A percentile compares a stretch with the other conserved stretches of the same genome.
These are phyloP conservation scores for Leccinum sublutescens DNA, from an alignment of 768 basidiomycete genomes.

Conservation along the genomic window DNA sequence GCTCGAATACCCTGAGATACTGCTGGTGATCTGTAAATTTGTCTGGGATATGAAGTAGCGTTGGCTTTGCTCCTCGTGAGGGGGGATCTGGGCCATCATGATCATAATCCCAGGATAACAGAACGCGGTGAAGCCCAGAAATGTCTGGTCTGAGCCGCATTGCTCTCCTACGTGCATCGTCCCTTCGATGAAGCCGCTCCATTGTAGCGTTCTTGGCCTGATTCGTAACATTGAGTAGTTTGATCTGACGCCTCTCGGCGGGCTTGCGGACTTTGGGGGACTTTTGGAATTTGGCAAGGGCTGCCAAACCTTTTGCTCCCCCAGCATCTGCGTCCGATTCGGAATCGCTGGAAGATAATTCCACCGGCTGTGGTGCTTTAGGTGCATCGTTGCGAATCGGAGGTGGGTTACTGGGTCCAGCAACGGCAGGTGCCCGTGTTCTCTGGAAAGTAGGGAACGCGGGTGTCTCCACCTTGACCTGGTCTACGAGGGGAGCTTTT, in stretches of 20 bases:
- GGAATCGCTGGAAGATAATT: constrained; percentile 42
- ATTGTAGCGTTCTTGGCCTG: constrained; percentile 42
- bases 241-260: constrained; percentile 59
- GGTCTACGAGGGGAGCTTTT: constrained; percentile 19
- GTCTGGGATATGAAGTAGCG: constrained; percentile 53
- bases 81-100: constrained; percentile 65
- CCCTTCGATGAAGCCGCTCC: constrained; percentile 52
- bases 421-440: constrained; percentile 23
- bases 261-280: constrained; percentile 59
- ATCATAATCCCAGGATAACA: constrained; percentile 87
- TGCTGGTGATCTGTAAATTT: constrained; percentile 61
- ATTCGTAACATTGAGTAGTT: constrained; percentile 55
- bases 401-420: constrained; percentile 35
- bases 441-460: constrained; percentile 46
- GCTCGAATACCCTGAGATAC: constrained; percentile 77
- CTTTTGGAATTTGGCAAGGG: constrained; percentile 58
- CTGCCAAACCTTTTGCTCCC: constrained; percentile 45
- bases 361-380: constrained; percentile 8
- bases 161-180: constrained; percentile 58
- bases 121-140: constrained; percentile 66
- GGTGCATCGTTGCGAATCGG: constrained; percentile 12
- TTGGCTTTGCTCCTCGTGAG: constrained; percentile 33
- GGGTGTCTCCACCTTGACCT: constrained; percentile 37
- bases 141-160: constrained; percentile 83
- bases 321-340: constrained; percentile 48